A percentile compares a stretch with the other conserved stretches of the same genome.
Conservation (phyloP, 208 protist species). For the Trypanosoma caninum region DNA sequence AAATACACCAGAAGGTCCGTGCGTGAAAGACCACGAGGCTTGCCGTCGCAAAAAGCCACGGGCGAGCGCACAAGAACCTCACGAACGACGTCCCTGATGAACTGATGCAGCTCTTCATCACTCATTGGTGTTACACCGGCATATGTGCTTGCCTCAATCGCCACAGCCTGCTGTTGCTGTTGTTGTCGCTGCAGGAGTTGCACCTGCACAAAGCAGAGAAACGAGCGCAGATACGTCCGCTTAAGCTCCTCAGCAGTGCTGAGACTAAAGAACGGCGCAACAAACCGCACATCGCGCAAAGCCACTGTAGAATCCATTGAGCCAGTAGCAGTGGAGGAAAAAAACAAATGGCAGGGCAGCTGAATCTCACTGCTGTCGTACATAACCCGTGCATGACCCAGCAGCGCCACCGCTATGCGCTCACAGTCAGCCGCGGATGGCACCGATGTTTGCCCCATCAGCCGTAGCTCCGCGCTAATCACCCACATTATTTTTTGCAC, state of each 20-base stretch:
- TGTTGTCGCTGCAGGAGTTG: conserved; percentile 46
- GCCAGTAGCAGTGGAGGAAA: conserved; percentile 5
- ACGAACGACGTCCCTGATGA: conserved; percentile 45
- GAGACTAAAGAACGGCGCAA: conserved; percentile 75
- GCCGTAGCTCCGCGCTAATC: conserved; percentile 38
- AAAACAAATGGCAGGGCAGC: background rate
- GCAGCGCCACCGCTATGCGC: conserved; percentile 33
- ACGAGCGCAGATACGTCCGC: conserved; percentile 44
- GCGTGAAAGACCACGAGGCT: conserved; percentile 46
- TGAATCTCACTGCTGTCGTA: conserved; percentile 59
- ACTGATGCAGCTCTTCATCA: conserved; percentile 33
- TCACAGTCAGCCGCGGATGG: conserved; percentile 20
- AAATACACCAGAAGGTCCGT: conserved; percentile 68
- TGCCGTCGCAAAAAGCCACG: conserved; percentile 33
- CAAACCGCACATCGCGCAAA: conserved; percentile 62
- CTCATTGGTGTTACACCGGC: conserved; percentile 28
- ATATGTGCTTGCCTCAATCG: conserved; percentile 26
- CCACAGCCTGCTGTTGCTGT: conserved; percentile 9
- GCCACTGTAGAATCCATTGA: background rate
- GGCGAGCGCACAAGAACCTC: conserved; percentile 59
- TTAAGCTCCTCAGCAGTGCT: conserved; percentile 43
- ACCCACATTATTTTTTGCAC: conserved; percentile 73
- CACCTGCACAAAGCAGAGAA: conserved; percentile 72
- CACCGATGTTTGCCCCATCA: conserved; percentile 26
- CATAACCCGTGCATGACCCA: conserved; percentile 53